These are phyloP conservation scores for Kluyveromyces sp. DNA, from an alignment of 1,139 yeast species.

Conservation along the genomic window DNA sequence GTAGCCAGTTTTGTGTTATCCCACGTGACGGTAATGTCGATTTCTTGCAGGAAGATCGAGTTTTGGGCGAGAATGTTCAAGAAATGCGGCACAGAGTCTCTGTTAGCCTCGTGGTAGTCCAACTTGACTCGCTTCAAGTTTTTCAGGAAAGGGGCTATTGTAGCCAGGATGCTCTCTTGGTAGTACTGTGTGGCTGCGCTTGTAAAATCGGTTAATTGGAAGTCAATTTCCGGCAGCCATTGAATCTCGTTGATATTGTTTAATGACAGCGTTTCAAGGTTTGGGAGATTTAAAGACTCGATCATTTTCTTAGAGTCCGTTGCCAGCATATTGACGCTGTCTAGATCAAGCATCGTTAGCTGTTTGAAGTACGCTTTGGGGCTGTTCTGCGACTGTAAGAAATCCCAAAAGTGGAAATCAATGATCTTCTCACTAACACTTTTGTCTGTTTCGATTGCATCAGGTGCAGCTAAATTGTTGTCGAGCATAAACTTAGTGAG, in stretches of 20 bases:
- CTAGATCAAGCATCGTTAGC: slow-evolving; percentile 8
- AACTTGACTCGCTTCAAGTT: slow-evolving; percentile 34
- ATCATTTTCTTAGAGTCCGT: slow-evolving; percentile 8
- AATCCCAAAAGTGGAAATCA: slow-evolving; percentile 11
- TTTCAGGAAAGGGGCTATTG: slow-evolving; percentile 29
- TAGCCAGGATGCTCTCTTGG: slow-evolving; percentile 32
- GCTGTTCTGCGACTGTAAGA: slow-evolving; percentile 6
- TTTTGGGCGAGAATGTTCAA: slow-evolving; percentile 25
- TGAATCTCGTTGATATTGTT: slow-evolving; percentile 11
- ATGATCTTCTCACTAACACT: slow-evolving; percentile 2
- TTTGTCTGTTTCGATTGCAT: slow-evolving; percentile 9
- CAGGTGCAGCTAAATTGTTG: slow-evolving; percentile 11
- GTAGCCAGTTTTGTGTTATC: slow-evolving; percentile 35
- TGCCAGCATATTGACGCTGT: slow-evolving; percentile 8
- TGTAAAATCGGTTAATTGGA: slow-evolving; percentile 11
- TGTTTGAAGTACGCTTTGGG: slow-evolving; percentile 1
- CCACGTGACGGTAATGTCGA: slow-evolving; percentile 42
- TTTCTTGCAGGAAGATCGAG: slow-evolving; percentile 25
- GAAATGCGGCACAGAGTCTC: slow-evolving; percentile 41
- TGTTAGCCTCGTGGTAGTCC: slow-evolving; percentile 41
- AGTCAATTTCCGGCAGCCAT: slow-evolving; percentile 11
- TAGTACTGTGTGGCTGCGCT: slow-evolving; percentile 9
- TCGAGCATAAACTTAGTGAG: slow-evolving; percentile 12
- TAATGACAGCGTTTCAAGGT: slow-evolving; percentile 8
- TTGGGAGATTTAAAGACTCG: slow-evolving; percentile 3